Evolutionary conservation across 257 asterid species (phyloP).

Genomic region (Marsdenia floribunda): DNA sequence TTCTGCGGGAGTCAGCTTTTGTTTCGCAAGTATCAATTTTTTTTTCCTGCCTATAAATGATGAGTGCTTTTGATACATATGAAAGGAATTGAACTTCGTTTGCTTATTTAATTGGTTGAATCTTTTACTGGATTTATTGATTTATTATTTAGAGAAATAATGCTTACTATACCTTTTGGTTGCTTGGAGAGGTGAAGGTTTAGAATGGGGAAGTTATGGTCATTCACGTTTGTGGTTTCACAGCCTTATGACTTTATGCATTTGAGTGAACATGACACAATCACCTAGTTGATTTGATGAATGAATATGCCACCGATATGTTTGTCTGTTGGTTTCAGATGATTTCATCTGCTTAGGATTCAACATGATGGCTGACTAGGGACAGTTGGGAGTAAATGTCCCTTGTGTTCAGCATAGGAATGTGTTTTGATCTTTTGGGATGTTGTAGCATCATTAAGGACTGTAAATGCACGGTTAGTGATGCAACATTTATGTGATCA

Average conservation of each 20-base stretch:
- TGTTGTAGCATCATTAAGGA: not conserved
- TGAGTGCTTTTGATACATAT: not conserved
- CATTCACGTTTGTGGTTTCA: not conserved
- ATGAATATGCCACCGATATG: not conserved
- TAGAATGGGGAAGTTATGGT: not conserved
- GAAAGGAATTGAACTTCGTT: not conserved
- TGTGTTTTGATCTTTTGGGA: not conserved
- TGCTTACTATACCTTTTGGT: not conserved
- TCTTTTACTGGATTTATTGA: not conserved
- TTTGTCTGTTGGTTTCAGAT: not conserved
- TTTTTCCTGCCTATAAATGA: not conserved
- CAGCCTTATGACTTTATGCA: not conserved
- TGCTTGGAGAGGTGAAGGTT: not conserved
- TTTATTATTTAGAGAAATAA: not conserved
- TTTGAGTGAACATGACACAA: not conserved
- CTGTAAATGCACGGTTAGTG: not conserved
- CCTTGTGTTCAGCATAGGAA: not conserved
- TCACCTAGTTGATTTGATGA: not conserved
- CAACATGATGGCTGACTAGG: not conserved
- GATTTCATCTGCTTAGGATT: not conserved
- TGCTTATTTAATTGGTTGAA: not conserved
- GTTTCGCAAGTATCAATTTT: conserved; percentile 4
- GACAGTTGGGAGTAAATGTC: not conserved
- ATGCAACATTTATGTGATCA: not conserved
- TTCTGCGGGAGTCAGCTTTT: not conserved